phyloP scores from a whole-genome alignment of 805 yeast genomes.

The Jamesozyma rosinii region DNA sequence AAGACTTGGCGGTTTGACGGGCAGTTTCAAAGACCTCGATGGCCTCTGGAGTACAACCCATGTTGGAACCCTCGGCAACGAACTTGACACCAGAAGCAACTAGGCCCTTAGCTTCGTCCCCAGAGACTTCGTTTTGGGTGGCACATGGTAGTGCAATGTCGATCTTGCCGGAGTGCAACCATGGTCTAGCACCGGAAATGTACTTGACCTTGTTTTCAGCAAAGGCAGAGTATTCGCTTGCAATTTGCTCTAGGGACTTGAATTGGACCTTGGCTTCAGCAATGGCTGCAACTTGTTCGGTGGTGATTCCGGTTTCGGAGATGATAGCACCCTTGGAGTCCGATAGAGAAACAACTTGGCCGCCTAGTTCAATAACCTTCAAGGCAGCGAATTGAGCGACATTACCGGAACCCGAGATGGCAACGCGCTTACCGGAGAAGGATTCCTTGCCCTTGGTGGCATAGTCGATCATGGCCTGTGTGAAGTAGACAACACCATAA shows the following conservation, averaged over 20 bases:
- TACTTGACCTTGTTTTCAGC: conserved; percentile 57
- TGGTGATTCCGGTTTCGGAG: conserved; percentile 70
- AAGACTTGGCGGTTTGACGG: conserved; percentile 40
- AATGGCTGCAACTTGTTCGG: conserved; percentile 68
- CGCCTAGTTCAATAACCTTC: conserved; percentile 94
- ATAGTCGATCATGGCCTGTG: conserved; percentile 92
- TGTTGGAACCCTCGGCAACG: conserved; percentile 98
- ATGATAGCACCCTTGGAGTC: conserved; percentile 91
- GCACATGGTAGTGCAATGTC: conserved; percentile 98
- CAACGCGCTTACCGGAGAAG: conserved; percentile 87
- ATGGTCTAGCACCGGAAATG: conserved; percentile 91
- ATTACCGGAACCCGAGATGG: conserved; percentile 96
- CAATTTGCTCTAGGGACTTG: conserved; percentile 63
- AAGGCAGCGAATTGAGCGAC: conserved; percentile 99
- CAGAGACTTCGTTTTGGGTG: conserved; percentile 95
- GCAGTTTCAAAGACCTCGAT: conserved; percentile 86
- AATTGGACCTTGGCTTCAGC: conserved; percentile 72
- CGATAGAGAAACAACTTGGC: conserved; percentile 84
- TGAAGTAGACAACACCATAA: conserved; percentile 93
- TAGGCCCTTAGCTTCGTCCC: conserved; percentile 91
- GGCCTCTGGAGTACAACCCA: conserved; percentile 98
- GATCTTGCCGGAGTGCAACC: conserved; percentile 84
- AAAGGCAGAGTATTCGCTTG: conserved; percentile 49
- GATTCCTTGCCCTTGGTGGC: conserved; percentile 85
- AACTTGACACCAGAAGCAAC: conserved; percentile 84